Evolutionary conservation across 306 rosid species (phyloP).

Genomic region (Rosa lucieae): DNA sequence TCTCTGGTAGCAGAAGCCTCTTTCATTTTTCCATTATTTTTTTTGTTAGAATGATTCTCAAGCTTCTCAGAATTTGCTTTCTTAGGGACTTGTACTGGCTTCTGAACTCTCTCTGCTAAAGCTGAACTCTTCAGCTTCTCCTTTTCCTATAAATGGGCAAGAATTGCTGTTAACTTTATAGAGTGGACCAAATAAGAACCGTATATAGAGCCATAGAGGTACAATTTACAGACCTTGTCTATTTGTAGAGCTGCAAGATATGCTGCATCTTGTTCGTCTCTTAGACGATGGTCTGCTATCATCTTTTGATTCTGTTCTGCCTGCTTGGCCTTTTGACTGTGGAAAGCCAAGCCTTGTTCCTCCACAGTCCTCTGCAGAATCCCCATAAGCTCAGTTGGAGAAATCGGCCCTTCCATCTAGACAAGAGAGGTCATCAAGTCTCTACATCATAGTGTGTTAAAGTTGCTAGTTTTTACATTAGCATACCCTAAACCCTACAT

Average conservation of each 20-base stretch:
- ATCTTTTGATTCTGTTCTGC: slow-evolving; percentile 42
- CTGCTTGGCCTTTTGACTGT: slow-evolving; percentile 47
- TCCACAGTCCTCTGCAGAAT: slow-evolving; percentile 82
- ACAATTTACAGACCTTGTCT: slow-evolving; percentile 49
- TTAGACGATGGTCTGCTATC: slow-evolving; percentile 56
- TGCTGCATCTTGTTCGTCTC: slow-evolving; percentile 84
- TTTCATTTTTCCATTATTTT: slow-evolving; percentile 29
- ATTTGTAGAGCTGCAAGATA: slow-evolving; percentile 62
- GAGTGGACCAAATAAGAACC: not conserved
- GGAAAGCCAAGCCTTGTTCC: slow-evolving; percentile 76
- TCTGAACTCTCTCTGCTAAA: slow-evolving; percentile 34
- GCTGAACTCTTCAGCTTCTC: slow-evolving; percentile 37
- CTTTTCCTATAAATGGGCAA: slow-evolving; percentile 43
- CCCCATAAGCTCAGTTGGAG: slow-evolving; percentile 77
- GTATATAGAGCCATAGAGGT: not conserved
- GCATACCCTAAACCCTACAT: not conserved
- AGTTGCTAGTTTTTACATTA: slow-evolving; percentile 2
- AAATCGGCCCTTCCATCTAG: slow-evolving; percentile 79
- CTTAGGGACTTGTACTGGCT: slow-evolving; percentile 35
- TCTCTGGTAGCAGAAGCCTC: slow-evolving; percentile 30
- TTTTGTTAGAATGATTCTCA: slow-evolving; percentile 29
- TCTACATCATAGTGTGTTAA: not conserved
- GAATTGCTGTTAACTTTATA: slow-evolving; percentile 4
- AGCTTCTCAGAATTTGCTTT: slow-evolving; percentile 40
- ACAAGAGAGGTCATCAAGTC: slow-evolving; percentile 8